Evolutionary conservation across 345 rosid species (phyloP), one percentile per base, ranked within the genome.

Genomic region (Dipteronia dyeriana): DNA sequence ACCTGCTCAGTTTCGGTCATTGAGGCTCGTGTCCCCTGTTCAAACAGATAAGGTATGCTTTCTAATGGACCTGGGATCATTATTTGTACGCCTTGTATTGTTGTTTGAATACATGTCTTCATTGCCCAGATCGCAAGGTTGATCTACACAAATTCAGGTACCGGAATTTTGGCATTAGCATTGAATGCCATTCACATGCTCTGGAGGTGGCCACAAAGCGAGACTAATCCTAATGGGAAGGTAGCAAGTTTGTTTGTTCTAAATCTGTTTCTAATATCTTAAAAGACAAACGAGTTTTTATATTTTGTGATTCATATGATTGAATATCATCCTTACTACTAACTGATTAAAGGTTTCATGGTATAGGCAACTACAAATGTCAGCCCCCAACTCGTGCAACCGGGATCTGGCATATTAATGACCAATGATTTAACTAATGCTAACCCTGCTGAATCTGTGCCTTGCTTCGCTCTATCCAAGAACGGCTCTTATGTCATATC

Each of bases 401-500:
- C 79, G 5, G 23, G 76, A 66, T 79, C 81, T 3, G 85, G 84
- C 59, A 53, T 61, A 61, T 57, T 86, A 25, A 86, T 84, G 89
- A 80, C 78, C 70, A 86, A 86, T 74, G 83, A 86, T 78, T 71
- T 67, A 34, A 12, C 45, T 16, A 79, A 63, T 39, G 71, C 75
- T 66, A 78, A 62, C 9, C 51, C 78, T 8, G 81, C 66, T 29
- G 81, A 82, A 47, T 68, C 53, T 17, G 60, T 80, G 62, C 79
- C 84, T 38, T 86, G 86, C 66, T 82, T 86, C 53, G 89, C 84
- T 22, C 47, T 86, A 78, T 79, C 89, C 20, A 86, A 82, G 56
- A 84, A 86, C 66, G 89, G 82, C 53, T 84, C 89, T 1, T 86
- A 86, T 71, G 66, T 82, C 14, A 78, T 84, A 78, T 86, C 85